phyloP scores from a whole-genome alignment of 306 rosid genomes.

The Cucumis sativus region DNA sequence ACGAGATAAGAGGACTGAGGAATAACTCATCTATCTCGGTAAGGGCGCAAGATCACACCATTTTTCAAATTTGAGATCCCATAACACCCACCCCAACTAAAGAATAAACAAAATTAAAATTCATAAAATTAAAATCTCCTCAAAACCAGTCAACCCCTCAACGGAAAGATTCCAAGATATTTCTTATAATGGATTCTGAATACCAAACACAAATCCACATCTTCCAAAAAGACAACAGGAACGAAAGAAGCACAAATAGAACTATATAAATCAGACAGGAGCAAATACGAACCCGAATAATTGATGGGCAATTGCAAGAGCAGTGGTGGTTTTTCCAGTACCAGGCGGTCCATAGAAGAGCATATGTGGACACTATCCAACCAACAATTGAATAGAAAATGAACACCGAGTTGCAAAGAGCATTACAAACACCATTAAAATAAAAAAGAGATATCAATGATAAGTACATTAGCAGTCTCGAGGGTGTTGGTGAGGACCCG shows the following conservation, averaged over 20 bases:
- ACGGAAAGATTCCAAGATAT: not conserved
- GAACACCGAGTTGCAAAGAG: not conserved
- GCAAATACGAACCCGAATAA: constrained; percentile 47
- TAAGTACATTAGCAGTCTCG: constrained; percentile 58
- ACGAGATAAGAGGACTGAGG: too few species aligned
- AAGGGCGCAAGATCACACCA: too few species aligned
- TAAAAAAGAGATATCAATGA: not conserved
- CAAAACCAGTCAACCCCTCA: not conserved
- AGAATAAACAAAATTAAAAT: too few species aligned
- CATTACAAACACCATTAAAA: not conserved
- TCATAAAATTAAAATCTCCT: not conserved
- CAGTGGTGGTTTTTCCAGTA: constrained; percentile 90
- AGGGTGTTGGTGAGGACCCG: constrained; percentile 92
- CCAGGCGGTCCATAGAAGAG: constrained; percentile 96
- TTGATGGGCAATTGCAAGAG: constrained; percentile 82
- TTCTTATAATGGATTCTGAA: not conserved
- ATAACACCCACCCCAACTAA: too few species aligned
- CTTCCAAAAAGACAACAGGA: not conserved
- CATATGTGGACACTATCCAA: constrained; percentile 80
- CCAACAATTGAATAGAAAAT: not conserved
- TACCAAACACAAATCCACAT: not conserved
- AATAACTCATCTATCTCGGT: too few species aligned
- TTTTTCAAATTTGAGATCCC: too few species aligned
- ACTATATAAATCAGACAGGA: not conserved
- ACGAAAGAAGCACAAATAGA: not conserved